phyloP scores from a whole-genome alignment of 352 stramenopile genomes.

The Phytophthora agathidicida region DNA sequence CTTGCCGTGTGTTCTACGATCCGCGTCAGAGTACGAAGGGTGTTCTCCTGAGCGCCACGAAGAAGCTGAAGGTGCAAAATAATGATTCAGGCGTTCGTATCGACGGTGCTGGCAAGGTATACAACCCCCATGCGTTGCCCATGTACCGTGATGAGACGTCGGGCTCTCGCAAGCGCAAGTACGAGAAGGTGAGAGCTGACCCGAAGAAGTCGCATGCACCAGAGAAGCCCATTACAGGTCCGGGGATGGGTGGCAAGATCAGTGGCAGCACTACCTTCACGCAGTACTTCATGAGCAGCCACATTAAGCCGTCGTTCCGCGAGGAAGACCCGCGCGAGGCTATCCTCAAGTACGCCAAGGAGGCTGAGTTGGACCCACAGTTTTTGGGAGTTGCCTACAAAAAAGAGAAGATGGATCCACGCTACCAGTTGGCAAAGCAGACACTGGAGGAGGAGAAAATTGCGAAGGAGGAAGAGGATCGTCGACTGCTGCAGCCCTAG shows the following conservation, averaged over 20 bases:
- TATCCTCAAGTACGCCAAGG: slow-evolving; percentile 88
- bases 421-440: slow-evolving; percentile 74
- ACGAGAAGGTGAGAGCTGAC: slow-evolving; percentile 67
- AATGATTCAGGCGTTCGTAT: slow-evolving; percentile 71
- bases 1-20: slow-evolving; percentile 77
- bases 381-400: slow-evolving; percentile 72
- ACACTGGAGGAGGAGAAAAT: slow-evolving; percentile 85
- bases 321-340: slow-evolving; percentile 86
- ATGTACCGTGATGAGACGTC: slow-evolving; percentile 82
- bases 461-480: slow-evolving; percentile 78
- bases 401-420: slow-evolving; percentile 68
- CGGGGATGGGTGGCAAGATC: slow-evolving; percentile 80
- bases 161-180: slow-evolving; percentile 71
- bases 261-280: slow-evolving; percentile 85
- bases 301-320: slow-evolving; percentile 87
- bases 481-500: slow-evolving; percentile 74
- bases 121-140: slow-evolving; percentile 79
- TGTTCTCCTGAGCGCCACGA: slow-evolving; percentile 81
- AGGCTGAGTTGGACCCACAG: slow-evolving; percentile 70
- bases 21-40: slow-evolving; percentile 75
- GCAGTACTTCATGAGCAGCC: slow-evolving; percentile 89
- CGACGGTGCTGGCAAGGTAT: slow-evolving; percentile 69
- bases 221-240: slow-evolving; percentile 75
- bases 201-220: slow-evolving; percentile 78
- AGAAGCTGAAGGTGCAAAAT: slow-evolving; percentile 68